Conservation (phyloP, 257 asterid species). For the Jaltomata sinuosa region DNA sequence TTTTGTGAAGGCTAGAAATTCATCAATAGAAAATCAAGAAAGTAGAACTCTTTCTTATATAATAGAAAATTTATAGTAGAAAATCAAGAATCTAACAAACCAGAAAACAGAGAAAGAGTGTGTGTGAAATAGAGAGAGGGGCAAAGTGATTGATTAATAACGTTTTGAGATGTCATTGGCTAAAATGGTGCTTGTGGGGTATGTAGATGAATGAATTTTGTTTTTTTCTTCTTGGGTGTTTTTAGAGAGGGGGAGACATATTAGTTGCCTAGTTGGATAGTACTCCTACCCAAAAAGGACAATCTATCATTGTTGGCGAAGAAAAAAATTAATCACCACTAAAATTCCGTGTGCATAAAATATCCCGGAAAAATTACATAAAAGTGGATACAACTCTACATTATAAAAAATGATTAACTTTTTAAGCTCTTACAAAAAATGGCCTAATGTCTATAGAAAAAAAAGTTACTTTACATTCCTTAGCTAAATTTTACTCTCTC, state of each 20-base stretch:
- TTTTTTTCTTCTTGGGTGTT: not conserved
- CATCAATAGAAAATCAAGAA: not conserved
- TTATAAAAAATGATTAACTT: no score
- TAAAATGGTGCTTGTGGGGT: constrained; percentile 37
- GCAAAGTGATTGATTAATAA: not conserved
- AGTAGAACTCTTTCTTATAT: not conserved
- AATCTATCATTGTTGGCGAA: constrained; percentile 26
- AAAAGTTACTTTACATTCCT: no score
- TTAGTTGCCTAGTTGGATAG: constrained; percentile 6
- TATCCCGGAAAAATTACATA: no score
- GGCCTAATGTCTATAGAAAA: no score
- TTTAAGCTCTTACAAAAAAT: no score
- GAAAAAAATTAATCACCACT: not conserved
- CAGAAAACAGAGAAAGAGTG: not conserved
- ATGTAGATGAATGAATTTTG: not conserved
- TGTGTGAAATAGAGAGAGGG: not conserved
- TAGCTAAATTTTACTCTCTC: no score
- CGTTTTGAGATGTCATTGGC: constrained; percentile 39
- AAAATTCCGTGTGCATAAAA: no score
- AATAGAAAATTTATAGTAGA: not conserved
- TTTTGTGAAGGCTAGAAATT: constrained; percentile 2
- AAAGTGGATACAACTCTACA: no score
- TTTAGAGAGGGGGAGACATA: not conserved
- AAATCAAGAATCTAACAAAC: not conserved
- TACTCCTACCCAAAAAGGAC: constrained; percentile 31